A percentile compares a stretch with the other conserved stretches of the same genome.
phyloP scores from a whole-genome alignment of 78 protist species.

The Dictyostelium firmibasis region DNA sequence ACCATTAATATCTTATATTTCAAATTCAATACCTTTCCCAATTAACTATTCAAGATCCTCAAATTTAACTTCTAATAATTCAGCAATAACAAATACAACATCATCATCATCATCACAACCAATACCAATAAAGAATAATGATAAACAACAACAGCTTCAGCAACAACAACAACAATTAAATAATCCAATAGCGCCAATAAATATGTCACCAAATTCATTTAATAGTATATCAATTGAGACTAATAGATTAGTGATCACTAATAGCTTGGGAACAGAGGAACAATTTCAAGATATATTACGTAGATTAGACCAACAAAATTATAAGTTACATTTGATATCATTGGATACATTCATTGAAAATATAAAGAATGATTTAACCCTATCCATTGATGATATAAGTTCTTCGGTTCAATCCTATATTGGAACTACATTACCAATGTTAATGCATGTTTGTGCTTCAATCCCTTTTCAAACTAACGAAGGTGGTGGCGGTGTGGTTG shows the following conservation, averaged over 20 bases:
- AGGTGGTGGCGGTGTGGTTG: background rate
- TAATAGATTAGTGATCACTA: background rate
- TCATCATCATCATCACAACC: background rate
- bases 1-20: conserved; percentile 28
- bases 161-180: background rate
- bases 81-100: background rate
- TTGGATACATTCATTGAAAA: background rate
- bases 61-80: background rate
- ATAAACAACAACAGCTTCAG: background rate
- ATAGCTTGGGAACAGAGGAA: conserved; percentile 22
- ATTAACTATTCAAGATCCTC: background rate
- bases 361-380: background rate
- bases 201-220: conserved; percentile 13
- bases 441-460: conserved; percentile 46
- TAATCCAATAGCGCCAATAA: background rate
- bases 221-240: background rate
- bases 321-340: background rate
- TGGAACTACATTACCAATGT: conserved; percentile 54
- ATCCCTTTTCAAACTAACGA: conserved; percentile 38
- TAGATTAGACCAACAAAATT: background rate
- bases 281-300: conserved; percentile 24
- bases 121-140: conserved; percentile 6
- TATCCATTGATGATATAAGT: conserved; percentile 6
- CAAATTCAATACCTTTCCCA: background rate
- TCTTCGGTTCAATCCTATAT: conserved; percentile 35